Conservation (phyloP, 306 rosid species). For the Parietaria judaica region DNA sequence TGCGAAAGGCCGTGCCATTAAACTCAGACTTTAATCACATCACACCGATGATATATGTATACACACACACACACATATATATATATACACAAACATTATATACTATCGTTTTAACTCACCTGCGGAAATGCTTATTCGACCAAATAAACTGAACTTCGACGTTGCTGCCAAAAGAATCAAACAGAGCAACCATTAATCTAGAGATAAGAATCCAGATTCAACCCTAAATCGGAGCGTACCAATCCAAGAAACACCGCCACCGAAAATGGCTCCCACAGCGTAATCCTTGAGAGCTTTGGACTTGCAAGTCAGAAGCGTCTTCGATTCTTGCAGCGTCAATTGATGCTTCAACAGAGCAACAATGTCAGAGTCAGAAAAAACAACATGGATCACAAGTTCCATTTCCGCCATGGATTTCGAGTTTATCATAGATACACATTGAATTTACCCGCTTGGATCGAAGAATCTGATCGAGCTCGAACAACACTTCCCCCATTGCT, state of each 20-base stretch:
- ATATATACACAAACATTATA: background rate
- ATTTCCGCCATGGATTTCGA: no score
- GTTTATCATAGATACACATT: no score
- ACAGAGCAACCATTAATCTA: background rate
- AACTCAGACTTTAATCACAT: background rate
- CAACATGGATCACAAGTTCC: background rate
- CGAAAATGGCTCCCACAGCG: constrained; percentile 26
- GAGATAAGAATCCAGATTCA: background rate
- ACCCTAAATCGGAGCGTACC: constrained; percentile 29
- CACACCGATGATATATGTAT: background rate
- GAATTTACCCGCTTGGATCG: constrained; percentile 33
- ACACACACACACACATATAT: no score
- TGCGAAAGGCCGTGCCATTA: constrained; percentile 28
- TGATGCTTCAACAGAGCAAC: constrained; percentile 20
- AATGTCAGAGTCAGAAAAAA: no score
- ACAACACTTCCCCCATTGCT: constrained; percentile 35
- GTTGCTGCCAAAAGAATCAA: constrained; percentile 43
- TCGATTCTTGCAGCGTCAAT: constrained; percentile 39
- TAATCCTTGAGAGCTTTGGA: constrained; percentile 24
- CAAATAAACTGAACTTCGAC: constrained; percentile 30
- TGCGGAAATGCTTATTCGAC: constrained; percentile 30
- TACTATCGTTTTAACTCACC: constrained; percentile 27
- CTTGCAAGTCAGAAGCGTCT: constrained; percentile 30
- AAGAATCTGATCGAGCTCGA: constrained; percentile 30
- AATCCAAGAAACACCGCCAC: constrained; percentile 31